A percentile compares a stretch with the other conserved stretches of the same genome.
phyloP scores from a whole-genome alignment of 176 grass and related monocot genomes.

The Guadua angustifolia region DNA sequence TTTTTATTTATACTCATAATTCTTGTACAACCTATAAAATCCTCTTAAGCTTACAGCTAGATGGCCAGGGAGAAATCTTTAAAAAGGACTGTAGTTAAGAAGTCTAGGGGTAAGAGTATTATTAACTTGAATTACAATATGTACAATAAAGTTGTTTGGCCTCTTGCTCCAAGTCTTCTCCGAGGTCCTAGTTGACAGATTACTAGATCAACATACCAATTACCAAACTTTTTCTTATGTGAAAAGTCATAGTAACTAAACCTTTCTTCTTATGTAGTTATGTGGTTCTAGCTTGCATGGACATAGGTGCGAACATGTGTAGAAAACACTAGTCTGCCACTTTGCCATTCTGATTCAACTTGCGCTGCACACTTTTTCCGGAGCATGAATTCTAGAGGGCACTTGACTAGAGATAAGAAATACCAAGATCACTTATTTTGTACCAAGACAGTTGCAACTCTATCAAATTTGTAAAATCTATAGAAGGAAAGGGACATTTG shows the following conservation, averaged over 20 bases:
- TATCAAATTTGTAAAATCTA: slow-evolving; percentile 83
- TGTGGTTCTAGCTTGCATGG: slow-evolving; percentile 18
- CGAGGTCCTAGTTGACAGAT: background rate
- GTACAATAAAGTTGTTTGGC: background rate
- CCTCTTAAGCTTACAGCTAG: slow-evolving; percentile 19
- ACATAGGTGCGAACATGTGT: background rate
- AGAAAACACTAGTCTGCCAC: too few species aligned
- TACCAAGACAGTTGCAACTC: slow-evolving; percentile 83
- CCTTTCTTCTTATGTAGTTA: slow-evolving; percentile 7
- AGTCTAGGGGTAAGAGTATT: slow-evolving; percentile 1
- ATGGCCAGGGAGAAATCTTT: background rate
- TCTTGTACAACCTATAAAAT: background rate
- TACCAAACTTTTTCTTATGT: background rate
- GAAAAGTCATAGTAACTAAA: background rate
- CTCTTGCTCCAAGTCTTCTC: background rate
- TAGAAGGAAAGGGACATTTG: slow-evolving; percentile 16
- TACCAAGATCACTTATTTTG: slow-evolving; percentile 79
- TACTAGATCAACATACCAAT: background rate
- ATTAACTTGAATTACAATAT: background rate
- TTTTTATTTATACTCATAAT: slow-evolving; percentile 19
- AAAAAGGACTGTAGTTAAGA: slow-evolving; percentile 27
- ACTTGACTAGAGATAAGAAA: slow-evolving; percentile 53
- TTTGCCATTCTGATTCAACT: too few species aligned
- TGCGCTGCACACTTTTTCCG: too few species aligned
- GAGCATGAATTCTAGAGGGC: too few species aligned